Conservation (phyloP, 306 rosid genomes). For the Vigna unguiculata region DNA sequence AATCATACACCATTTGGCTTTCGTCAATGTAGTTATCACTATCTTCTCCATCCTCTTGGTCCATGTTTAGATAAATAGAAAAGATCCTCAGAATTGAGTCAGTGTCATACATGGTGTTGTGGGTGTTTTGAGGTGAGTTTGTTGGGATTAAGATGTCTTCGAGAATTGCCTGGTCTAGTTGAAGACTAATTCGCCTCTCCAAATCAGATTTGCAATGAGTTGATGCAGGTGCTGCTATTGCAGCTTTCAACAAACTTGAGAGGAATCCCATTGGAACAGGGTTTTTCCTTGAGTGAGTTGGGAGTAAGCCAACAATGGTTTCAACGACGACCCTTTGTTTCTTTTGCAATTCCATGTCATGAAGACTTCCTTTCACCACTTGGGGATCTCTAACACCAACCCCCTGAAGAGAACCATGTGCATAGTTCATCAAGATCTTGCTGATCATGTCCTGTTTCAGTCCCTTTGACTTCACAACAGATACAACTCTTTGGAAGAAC, state of each 20-base stretch:
- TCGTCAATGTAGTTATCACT: constrained; percentile 66
- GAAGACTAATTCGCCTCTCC: constrained; percentile 90
- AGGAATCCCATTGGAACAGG: constrained; percentile 98
- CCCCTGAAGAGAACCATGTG: constrained; percentile 87
- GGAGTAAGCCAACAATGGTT: constrained; percentile 77
- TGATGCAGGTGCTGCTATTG: constrained; percentile 78
- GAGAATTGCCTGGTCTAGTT: constrained; percentile 95
- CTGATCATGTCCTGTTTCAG: constrained; percentile 91
- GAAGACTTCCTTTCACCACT: constrained; percentile 64
- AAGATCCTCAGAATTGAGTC: constrained; percentile 86
- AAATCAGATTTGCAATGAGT: constrained; percentile 78
- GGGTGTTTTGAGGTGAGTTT: constrained; percentile 67
- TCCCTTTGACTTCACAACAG: constrained; percentile 88
- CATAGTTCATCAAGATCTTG: constrained; percentile 85
- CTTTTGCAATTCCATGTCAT: constrained; percentile 75
- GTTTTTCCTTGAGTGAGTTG: constrained; percentile 90
- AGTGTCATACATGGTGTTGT: constrained; percentile 72
- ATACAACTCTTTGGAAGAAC: constrained; percentile 80
- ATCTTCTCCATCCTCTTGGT: constrained; percentile 85
- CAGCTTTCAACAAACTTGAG: constrained; percentile 87
- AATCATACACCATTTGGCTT: constrained; percentile 82
- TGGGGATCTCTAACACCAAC: constrained; percentile 67
- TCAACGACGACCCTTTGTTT: constrained; percentile 89
- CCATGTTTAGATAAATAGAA: constrained; percentile 83
- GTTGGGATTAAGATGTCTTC: constrained; percentile 91